Evolutionary conservation across 2,329 filamentous ascomycete genomes (phyloP).

Genomic region (Volutella citrinella): DNA sequence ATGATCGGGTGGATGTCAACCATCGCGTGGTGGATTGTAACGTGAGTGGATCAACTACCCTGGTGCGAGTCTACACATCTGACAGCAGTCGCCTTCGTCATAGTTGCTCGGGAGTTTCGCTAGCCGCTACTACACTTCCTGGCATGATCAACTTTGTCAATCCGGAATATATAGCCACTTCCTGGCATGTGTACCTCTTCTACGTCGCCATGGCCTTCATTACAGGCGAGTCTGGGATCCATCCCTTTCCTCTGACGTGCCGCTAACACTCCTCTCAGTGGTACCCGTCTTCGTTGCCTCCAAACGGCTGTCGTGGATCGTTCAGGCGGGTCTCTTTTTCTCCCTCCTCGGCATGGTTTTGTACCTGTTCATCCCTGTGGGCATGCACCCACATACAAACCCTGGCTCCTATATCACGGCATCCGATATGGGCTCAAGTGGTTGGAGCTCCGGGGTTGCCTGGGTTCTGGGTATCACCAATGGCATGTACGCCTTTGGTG

Average conservation of each 20-base stretch:
- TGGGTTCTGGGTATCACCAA: constrained; percentile 10
- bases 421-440: constrained; percentile 5
- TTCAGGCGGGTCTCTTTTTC: constrained; percentile 3
- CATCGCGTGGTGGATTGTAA: constrained; percentile 13
- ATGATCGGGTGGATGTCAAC: constrained; percentile 8
- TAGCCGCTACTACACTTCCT: constrained; percentile 2
- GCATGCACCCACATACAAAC: constrained; percentile 6
- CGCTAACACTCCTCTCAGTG: too few relatives aligned
- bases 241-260: not conserved
- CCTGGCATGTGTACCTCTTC: constrained; percentile 10
- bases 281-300: constrained; percentile 8
- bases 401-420: constrained; percentile 4
- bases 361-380: constrained; percentile 1
- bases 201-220: constrained; percentile 7
- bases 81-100: too few relatives aligned
- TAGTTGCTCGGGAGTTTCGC: constrained; percentile 11
- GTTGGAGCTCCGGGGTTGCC: constrained; percentile 7
- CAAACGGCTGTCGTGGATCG: constrained; percentile 3
- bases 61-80: too few relatives aligned
- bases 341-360: constrained; percentile 7
- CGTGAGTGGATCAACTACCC: constrained; percentile 1
- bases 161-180: not conserved
- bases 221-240: constrained; percentile 5
- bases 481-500: constrained; percentile 13
- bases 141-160: constrained; percentile 7